Evolutionary conservation across 2,329 filamentous ascomycete species (phyloP).

Genomic region (Hymenoscyphus albidus): DNA sequence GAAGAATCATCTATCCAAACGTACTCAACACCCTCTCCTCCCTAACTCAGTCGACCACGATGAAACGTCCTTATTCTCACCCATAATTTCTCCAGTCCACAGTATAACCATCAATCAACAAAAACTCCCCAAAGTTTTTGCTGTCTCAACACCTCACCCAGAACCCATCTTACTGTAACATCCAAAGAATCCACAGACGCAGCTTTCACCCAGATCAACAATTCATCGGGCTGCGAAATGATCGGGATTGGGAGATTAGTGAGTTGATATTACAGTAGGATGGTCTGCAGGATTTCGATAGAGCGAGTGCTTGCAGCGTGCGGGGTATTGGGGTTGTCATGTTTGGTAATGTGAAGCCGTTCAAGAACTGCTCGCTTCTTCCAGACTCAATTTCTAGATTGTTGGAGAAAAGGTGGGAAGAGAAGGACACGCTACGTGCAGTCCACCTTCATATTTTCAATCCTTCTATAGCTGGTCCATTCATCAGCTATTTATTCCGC

Average conservation of each 20-base stretch:
- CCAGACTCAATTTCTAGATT: background rate
- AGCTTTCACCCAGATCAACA: conserved; percentile 44
- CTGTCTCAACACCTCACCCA: conserved; percentile 24
- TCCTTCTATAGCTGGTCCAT: background rate
- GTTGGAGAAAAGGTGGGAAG: background rate
- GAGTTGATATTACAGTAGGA: conserved; percentile 34
- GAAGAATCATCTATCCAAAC: conserved; percentile 30
- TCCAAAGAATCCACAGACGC: conserved; percentile 45
- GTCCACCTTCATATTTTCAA: background rate
- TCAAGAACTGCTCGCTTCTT: background rate
- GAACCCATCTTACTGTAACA: conserved; percentile 35
- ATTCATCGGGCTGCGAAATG: conserved; percentile 42
- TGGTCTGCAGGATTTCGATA: conserved; percentile 26
- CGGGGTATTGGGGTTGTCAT: conserved; percentile 23
- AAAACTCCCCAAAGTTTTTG: background rate
- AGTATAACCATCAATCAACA: no score
- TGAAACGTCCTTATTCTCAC: no score
- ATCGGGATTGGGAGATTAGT: conserved; percentile 42
- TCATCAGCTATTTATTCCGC: background rate
- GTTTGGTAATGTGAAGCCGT: background rate
- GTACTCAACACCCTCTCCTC: no score
- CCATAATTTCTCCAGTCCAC: no score
- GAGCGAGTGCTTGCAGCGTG: conserved; percentile 29
- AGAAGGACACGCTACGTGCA: background rate
- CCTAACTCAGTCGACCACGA: no score